These are phyloP conservation scores for Mortierella sp. DNA, from an alignment of 371 early-diverging fungal species.

Conservation along the genomic window DNA sequence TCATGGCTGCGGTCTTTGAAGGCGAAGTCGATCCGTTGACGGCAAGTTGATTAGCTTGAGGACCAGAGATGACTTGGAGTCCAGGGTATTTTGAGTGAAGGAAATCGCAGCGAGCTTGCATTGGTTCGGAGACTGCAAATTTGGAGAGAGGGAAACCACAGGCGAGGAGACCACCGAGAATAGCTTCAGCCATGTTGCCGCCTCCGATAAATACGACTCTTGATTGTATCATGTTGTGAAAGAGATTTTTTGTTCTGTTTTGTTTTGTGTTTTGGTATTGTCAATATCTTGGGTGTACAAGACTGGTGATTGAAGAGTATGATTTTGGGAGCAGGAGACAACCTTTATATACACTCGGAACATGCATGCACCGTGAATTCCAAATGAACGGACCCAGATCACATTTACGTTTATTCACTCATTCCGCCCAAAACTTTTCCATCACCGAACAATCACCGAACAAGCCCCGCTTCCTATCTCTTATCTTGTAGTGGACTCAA, in stretches of 20 bases:
- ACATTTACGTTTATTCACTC: background rate
- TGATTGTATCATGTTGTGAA: constrained; percentile 16
- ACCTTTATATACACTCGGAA: background rate
- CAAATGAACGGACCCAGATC: constrained; percentile 6
- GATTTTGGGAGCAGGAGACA: background rate
- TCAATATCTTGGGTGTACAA: no score
- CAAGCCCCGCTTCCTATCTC: background rate
- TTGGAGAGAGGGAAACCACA: constrained; percentile 75
- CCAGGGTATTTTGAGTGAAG: constrained; percentile 72
- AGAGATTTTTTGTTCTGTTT: no score
- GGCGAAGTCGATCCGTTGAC: constrained; percentile 47
- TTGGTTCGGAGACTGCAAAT: constrained; percentile 87
- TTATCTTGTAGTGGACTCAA: no score
- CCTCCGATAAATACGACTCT: constrained; percentile 87
- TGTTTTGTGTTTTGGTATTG: no score
- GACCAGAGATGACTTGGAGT: constrained; percentile 54
- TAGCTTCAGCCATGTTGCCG: constrained; percentile 96
- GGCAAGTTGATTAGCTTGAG: constrained; percentile 60
- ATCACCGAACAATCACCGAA: background rate
- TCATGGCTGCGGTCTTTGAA: constrained; percentile 14
- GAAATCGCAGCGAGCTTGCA: constrained; percentile 71
- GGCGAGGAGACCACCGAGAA: constrained; percentile 87
- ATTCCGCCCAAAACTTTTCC: background rate
- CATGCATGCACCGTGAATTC: background rate
- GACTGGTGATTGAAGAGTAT: background rate